Conservation (phyloP, 208 protist genomes). For the Crithidia thermophila region DNA sequence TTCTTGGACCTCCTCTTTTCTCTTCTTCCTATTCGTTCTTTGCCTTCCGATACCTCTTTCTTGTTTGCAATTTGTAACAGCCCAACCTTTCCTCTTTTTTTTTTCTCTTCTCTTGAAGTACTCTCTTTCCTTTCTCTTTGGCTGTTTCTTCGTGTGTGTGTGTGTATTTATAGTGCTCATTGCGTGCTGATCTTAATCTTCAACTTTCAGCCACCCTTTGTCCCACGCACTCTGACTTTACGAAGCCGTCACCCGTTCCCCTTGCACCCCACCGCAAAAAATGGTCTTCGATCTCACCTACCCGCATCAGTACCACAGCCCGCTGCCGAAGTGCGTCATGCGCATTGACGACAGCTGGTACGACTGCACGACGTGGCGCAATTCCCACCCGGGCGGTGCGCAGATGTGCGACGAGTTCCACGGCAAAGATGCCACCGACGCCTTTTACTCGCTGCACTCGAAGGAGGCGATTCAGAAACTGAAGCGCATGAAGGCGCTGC, state of each 20-base stretch:
- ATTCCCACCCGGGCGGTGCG: slow-evolving; percentile 72
- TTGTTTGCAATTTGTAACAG: background rate
- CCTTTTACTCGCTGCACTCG: slow-evolving; percentile 82
- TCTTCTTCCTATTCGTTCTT: slow-evolving; percentile 10
- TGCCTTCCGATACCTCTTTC: background rate
- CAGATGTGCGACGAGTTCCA: slow-evolving; percentile 81
- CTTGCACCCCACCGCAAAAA: background rate
- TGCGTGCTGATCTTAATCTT: too few relatives aligned
- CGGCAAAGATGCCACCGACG: slow-evolving; percentile 74
- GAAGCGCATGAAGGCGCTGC: slow-evolving; percentile 77
- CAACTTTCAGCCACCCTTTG: too few relatives aligned
- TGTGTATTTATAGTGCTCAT: too few relatives aligned
- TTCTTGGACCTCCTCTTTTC: slow-evolving; percentile 3
- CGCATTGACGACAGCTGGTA: slow-evolving; percentile 83
- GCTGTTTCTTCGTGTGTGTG: background rate
- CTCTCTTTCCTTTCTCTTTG: background rate
- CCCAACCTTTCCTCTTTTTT: background rate
- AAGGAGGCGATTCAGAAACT: slow-evolving; percentile 77
- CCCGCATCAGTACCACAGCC: slow-evolving; percentile 60
- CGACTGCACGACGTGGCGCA: slow-evolving; percentile 77
- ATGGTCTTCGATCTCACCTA: slow-evolving; percentile 67
- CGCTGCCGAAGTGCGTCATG: slow-evolving; percentile 76
- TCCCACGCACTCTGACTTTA: too few relatives aligned
- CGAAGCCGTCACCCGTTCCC: too few relatives aligned
- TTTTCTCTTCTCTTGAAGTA: slow-evolving; percentile 2